Evolutionary conservation across 1,139 yeast species (phyloP).

Genomic region (Kluyveromyces sp.): DNA sequence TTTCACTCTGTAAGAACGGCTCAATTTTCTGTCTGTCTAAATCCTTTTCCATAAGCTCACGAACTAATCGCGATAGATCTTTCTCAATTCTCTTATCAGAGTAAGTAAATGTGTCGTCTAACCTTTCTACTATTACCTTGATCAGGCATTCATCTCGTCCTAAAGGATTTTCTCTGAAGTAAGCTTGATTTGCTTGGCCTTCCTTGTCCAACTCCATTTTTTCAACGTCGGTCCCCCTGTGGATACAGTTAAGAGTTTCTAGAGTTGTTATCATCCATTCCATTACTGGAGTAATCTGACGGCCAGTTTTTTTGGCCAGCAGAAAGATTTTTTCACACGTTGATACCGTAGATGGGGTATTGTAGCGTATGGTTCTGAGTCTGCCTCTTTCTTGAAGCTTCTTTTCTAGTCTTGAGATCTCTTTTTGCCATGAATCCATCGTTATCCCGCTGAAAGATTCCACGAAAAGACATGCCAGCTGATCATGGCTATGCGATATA

Average conservation of each 20-base stretch:
- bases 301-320: not conserved
- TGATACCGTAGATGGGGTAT: not conserved
- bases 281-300: conserved; percentile 1
- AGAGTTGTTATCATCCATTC: conserved; percentile 3
- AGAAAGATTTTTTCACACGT: conserved; percentile 1
- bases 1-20: not conserved
- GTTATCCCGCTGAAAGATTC: not conserved
- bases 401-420: not conserved
- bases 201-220: not conserved
- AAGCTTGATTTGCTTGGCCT: not conserved
- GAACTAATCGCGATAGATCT: not conserved
- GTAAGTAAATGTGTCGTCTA: not conserved
- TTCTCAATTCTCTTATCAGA: not conserved
- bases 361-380: not conserved
- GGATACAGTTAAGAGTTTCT: not conserved
- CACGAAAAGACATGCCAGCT: conserved; percentile 5
- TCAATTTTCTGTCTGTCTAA: not conserved
- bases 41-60: not conserved
- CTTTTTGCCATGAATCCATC: not conserved
- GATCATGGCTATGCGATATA: conserved; percentile 3
- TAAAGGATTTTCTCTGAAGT: not conserved
- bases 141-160: not conserved
- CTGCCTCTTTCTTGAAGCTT: not conserved
- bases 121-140: not conserved
- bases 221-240: not conserved